phyloP scores from a whole-genome alignment of 2,329 filamentous ascomycete genomes.

The Aspergillus novoparasiticus region DNA sequence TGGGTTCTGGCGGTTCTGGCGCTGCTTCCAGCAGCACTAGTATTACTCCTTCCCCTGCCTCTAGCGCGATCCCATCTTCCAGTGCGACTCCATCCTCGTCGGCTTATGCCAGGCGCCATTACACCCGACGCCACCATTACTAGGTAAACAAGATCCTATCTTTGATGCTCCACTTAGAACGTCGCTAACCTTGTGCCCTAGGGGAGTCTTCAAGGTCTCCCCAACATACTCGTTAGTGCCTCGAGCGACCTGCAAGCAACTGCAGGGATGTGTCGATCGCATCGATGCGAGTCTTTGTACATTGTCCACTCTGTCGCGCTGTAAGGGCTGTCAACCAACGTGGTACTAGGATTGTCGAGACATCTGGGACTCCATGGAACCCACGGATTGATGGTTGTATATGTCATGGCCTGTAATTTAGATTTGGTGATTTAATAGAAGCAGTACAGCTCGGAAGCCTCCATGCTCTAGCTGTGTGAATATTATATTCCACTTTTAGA shows the following conservation, averaged over 20 bases:
- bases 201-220: neutral
- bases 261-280: neutral
- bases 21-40: conserved; percentile 11
- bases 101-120: conserved; percentile 12
- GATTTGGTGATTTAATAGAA: neutral
- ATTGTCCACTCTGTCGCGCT: neutral
- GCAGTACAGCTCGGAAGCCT: no score
- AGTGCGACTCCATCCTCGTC: conserved; percentile 8
- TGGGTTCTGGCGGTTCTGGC: conserved; percentile 6
- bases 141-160: neutral
- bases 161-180: no score
- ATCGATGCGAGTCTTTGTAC: neutral
- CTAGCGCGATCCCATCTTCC: conserved; percentile 12
- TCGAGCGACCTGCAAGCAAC: neutral
- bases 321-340: neutral
- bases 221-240: neutral
- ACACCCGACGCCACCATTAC: neutral
- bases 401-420: neutral
- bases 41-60: neutral
- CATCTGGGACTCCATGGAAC: no score
- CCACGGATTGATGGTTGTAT: neutral
- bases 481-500: no score
- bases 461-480: neutral
- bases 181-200: neutral
- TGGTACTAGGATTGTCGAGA: neutral